Base-by-base conservation (phyloP, 306 rosid species). In the Oxytropis ochrocephala region DNA sequence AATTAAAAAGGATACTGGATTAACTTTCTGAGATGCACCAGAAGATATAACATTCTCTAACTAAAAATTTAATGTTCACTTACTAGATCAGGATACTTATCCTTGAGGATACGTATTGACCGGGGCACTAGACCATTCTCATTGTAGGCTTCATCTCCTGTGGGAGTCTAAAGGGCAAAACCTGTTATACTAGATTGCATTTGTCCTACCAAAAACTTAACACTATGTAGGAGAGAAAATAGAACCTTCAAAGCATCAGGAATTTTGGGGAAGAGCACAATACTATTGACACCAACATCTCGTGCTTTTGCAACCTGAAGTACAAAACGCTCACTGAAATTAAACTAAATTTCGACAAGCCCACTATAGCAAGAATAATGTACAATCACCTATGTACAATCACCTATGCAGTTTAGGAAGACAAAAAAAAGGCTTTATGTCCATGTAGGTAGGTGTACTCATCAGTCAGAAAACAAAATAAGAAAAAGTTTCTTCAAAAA, bases 1-100 rank as follows among this genome's bases (percentile, higher is more conserved):
- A 75, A 69, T 17, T 32, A 38, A 24, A 55, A 12, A 44, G 50
- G 14, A 60, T 39, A 53, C 49, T 42, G 48, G 62, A 54, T 61
- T 70, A 64, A 33, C 74, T 71, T 72, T 69, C 54, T 10, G 13
- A 58, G 29, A 70, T 5, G 44, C 36, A 61, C 64, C 21, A 47
- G n/a, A 69, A 50, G 55, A 71, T 41, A 43, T 51, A 21, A 54
- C 53, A 52, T 36, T 56, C 80, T 64, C 41, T 43, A 48, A 46
- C 33, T 39, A 69, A 10, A 49, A 19, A 55, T 30, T 12, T 58
- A 50, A 19, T 21, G 7, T 59, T 39, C 60, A 85, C 97, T 87
- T 85, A 91, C 99, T 78, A 94, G 95, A 84, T 89, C 96, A 52
- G 97, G 92, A 84, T 70, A 94, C 74, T 89, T 94, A 68, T 94